Evolutionary conservation across 768 basidiomycete genomes (phyloP), one percentile per base, ranked within the genome.

Genomic region (Tylopilus vinaceipallidus): DNA sequence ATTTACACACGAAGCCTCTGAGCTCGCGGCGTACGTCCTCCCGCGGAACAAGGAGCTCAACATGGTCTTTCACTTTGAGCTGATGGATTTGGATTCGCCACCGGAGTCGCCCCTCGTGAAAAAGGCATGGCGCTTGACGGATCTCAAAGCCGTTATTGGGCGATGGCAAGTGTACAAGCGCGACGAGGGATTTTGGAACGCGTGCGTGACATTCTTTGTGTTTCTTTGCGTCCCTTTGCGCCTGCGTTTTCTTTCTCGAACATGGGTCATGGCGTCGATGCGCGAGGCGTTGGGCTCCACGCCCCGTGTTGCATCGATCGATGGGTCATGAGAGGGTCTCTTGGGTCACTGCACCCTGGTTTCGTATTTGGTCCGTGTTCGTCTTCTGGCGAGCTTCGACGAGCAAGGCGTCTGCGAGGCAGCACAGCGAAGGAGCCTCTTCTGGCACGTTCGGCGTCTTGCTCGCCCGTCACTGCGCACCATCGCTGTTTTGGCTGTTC

Each of bases 31-130:
- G 40, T 83, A 86, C 60, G 78, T 78, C 34, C 73, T 81, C 3
- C 80, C 83, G 0, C 53, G 49, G 13, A 80, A 81, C 64, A 77
- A 81, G 48, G 81, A 85, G 59, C 75, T 86, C 22, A 71, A 86
- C 59, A 83, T 80, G 78, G 74, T 83, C 26, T 86, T 88, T 63
- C 73, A 78, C 12, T 86, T 84, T 57, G 82, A 86, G 43, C 56
- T 79, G 19, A 78, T 83, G 73, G 78, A 80, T 49, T 57, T 84
- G 46, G 85, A 85, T 64, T 68, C 75, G 4, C 70, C 75, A 7
- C 65, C 71, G 23, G 63, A 69, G 19, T 58, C 60, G 16, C 72
- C 77, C 19, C 70, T 83, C 42, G 67, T 70, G 32, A 66, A 66
- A 24, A 68, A 72, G 41, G 58, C 69, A 8, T 86, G 84, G 81